Percentiles rank a stretch among this genome's conserved stretches.
Conservation (phyloP, 805 yeast genomes). For the Candida sithepensis region DNA sequence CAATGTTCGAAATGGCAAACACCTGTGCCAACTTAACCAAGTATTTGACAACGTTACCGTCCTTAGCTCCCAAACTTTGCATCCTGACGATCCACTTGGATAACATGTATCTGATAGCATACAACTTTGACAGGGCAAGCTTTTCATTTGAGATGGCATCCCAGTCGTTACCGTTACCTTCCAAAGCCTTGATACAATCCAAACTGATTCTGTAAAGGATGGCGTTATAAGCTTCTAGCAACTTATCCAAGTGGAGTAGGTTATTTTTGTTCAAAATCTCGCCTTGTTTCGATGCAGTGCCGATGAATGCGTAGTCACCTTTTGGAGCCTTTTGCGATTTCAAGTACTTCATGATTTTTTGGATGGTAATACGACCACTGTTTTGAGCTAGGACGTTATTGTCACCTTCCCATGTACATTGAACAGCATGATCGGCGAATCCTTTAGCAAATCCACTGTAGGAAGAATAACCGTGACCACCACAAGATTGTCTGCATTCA, state of each 20-base stretch:
- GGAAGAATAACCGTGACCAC: constrained; percentile 95
- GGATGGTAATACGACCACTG: constrained; percentile 74
- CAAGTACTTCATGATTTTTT: constrained; percentile 36
- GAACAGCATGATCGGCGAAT: constrained; percentile 92
- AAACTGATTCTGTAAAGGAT: constrained; percentile 38
- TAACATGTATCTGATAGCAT: constrained; percentile 48
- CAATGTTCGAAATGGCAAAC: constrained; percentile 64
- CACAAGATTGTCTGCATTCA: constrained; percentile 89
- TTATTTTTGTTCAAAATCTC: constrained; percentile 30
- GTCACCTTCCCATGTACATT: constrained; percentile 98
- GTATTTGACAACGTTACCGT: constrained; percentile 41
- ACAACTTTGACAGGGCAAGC: constrained; percentile 45
- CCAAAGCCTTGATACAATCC: constrained; percentile 30
- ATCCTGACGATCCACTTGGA: constrained; percentile 35
- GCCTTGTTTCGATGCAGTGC: constrained; percentile 22
- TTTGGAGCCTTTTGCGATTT: constrained; percentile 43
- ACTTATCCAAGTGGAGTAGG: constrained; percentile 27
- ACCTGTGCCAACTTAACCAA: constrained; percentile 55
- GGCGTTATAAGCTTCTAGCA: constrained; percentile 38
- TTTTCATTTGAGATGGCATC: constrained; percentile 46
- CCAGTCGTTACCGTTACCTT: constrained; percentile 36
- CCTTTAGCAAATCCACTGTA: constrained; percentile 89
- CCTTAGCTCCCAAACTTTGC: constrained; percentile 23
- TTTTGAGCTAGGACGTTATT: constrained; percentile 82
- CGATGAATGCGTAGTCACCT: constrained; percentile 41